phyloP scores from a whole-genome alignment of 148 eudicot genomes.

The Drosera capensis region DNA sequence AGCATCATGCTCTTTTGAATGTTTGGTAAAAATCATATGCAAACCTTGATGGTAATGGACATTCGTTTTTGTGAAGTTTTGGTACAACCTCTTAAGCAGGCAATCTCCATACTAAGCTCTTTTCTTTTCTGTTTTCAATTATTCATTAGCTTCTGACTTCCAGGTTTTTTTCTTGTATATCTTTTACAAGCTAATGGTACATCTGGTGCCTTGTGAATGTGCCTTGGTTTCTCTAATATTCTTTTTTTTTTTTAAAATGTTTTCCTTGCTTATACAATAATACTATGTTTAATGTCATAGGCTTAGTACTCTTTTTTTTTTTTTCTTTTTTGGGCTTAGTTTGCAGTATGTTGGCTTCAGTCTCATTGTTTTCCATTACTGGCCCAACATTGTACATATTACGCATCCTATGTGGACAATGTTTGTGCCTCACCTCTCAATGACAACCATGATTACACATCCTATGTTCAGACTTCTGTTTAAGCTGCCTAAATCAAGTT shows the following conservation, averaged over 20 bases:
- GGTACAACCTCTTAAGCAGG: too few species aligned
- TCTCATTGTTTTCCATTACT: constrained; percentile 3
- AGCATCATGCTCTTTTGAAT: neutral
- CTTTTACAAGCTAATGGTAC: too few species aligned
- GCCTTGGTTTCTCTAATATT: too few species aligned
- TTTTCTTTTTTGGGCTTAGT: too few species aligned
- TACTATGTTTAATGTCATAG: neutral
- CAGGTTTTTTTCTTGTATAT: too few species aligned
- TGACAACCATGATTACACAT: neutral
- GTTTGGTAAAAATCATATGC: neutral
- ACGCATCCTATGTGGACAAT: too few species aligned
- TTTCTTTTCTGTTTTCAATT: neutral
- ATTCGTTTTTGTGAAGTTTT: neutral
- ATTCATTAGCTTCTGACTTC: neutral
- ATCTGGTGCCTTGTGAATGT: too few species aligned
- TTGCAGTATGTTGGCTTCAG: constrained; percentile 2
- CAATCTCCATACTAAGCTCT: neutral
- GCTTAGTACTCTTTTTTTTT: too few species aligned
- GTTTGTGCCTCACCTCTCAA: too few species aligned
- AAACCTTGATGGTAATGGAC: neutral
- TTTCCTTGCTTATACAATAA: neutral
- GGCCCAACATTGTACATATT: too few species aligned
- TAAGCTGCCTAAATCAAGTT: neutral
- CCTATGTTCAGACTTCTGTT: neutral
- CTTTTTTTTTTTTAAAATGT: too few species aligned